Percentiles rank a stretch among this genome's conserved stretches.
These are phyloP conservation scores for Lithospermum erythrorhizon DNA, from an alignment of 257 asterid genomes.

Conservation along the genomic window DNA sequence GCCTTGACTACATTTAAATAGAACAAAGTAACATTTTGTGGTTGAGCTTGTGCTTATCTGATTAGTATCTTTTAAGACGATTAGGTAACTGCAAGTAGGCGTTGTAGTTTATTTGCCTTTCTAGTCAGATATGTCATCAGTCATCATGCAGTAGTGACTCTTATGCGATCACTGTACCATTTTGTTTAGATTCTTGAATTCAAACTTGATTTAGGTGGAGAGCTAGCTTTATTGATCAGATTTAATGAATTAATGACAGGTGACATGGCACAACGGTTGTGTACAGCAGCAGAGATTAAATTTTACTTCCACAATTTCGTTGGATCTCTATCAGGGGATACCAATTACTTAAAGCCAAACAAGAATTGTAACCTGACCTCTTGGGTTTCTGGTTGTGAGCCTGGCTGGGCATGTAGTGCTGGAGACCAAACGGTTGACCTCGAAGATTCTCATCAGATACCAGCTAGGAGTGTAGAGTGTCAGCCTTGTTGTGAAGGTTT, in stretches of 20 bases:
- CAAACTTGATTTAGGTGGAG: too few relatives aligned
- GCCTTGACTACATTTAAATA: too few relatives aligned
- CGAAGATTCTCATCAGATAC: conserved; percentile 26
- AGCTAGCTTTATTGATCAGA: too few relatives aligned
- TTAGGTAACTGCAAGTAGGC: too few relatives aligned
- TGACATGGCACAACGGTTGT: conserved; percentile 50
- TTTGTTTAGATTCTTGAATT: too few relatives aligned
- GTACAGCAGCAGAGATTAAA: conserved; percentile 67
- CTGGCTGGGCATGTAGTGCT: conserved; percentile 78
- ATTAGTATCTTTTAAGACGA: too few relatives aligned
- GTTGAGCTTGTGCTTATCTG: too few relatives aligned
- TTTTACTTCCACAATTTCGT: conserved; percentile 42
- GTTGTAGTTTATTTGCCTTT: too few relatives aligned
- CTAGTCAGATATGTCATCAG: too few relatives aligned
- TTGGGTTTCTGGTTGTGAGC: conserved; percentile 77
- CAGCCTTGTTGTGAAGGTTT: conserved; percentile 82
- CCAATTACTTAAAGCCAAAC: conserved; percentile 32
- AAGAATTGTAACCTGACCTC: conserved; percentile 57
- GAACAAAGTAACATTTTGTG: too few relatives aligned
- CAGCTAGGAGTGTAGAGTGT: conserved; percentile 53
- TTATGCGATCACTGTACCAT: too few relatives aligned
- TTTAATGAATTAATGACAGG: conserved; percentile 9
- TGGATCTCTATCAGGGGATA: conserved; percentile 14
- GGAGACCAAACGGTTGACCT: conserved; percentile 30
- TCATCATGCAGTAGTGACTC: too few relatives aligned